phyloP scores from a whole-genome alignment of 2,329 filamentous ascomycete genomes.

The Aspergillus clavatus region DNA sequence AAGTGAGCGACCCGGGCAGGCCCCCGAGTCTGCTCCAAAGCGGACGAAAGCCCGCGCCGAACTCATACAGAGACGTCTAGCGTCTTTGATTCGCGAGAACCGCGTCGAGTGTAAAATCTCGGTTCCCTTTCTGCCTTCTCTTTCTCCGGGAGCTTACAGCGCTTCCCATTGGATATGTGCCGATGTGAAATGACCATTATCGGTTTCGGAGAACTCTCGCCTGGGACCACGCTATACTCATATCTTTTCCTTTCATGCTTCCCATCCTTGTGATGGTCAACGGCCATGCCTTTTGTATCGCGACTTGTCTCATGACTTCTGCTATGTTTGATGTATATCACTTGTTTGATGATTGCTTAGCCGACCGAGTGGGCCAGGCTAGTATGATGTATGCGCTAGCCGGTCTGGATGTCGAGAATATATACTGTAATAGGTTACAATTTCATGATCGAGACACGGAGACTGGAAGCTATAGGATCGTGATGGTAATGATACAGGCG shows the following conservation, averaged over 20 bases:
- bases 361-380: background rate
- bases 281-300: background rate
- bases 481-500: too few relatives aligned
- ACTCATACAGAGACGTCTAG: constrained; percentile 34
- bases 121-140: background rate
- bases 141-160: too few relatives aligned
- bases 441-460: too few relatives aligned
- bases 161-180: background rate
- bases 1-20: constrained; percentile 25
- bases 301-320: too few relatives aligned
- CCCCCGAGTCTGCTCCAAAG: constrained; percentile 40
- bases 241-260: background rate
- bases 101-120: too few relatives aligned
- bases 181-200: background rate
- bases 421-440: too few relatives aligned
- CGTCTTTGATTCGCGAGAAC: constrained; percentile 1
- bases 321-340: background rate
- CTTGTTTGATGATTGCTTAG: background rate
- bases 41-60: constrained; percentile 34
- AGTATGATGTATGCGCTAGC: background rate
- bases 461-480: too few relatives aligned
- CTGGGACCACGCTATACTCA: too few relatives aligned
- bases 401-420: too few relatives aligned
- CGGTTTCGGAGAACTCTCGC: too few relatives aligned
- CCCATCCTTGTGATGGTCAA: background rate